Percentiles rank a stretch among this genome's conserved stretches.
These are phyloP conservation scores for Coemansia guatemalensis DNA, from an alignment of 192 early-diverging fungal genomes.

Conservation along the genomic window DNA sequence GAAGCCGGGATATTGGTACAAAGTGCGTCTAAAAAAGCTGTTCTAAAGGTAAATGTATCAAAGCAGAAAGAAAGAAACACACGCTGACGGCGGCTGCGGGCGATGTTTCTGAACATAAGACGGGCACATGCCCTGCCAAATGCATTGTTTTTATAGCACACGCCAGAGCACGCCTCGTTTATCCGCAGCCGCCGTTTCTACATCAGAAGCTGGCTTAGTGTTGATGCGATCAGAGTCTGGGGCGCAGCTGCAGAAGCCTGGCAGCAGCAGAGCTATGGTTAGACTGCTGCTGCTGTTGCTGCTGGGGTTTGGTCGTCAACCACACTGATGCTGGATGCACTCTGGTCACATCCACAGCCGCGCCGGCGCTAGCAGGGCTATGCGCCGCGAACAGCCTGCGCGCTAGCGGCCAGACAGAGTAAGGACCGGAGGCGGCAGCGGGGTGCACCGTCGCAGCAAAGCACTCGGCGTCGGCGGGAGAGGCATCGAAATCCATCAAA, in stretches of 20 bases:
- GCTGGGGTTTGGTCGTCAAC: not conserved
- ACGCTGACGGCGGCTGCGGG: too few relatives aligned
- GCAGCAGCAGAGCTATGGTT: not conserved
- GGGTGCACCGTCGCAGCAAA: slow-evolving; percentile 31
- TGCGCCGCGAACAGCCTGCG: not conserved
- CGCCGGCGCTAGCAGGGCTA: not conserved
- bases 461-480: slow-evolving; percentile 9
- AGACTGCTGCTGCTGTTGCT: slow-evolving; percentile 2
- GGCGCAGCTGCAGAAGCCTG: slow-evolving; percentile 1
- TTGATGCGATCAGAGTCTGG: slow-evolving; percentile 12
- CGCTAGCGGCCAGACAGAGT: slow-evolving; percentile 21
- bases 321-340: slow-evolving; percentile 27
- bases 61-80: too few relatives aligned
- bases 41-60: too few relatives aligned
- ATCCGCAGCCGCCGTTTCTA: slow-evolving; percentile 3
- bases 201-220: not conserved
- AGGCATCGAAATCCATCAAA: not conserved
- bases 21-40: too few relatives aligned
- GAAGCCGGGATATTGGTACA: too few relatives aligned
- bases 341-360: slow-evolving; percentile 21
- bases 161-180: not conserved
- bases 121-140: too few relatives aligned
- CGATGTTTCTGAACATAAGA: too few relatives aligned
- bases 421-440: slow-evolving; percentile 22
- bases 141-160: too few relatives aligned